Percentiles rank a stretch among this genome's conserved stretches.
phyloP scores from a whole-genome alignment of 2,329 filamentous ascomycete genomes.

The Pseudogymnoascus sp. region DNA sequence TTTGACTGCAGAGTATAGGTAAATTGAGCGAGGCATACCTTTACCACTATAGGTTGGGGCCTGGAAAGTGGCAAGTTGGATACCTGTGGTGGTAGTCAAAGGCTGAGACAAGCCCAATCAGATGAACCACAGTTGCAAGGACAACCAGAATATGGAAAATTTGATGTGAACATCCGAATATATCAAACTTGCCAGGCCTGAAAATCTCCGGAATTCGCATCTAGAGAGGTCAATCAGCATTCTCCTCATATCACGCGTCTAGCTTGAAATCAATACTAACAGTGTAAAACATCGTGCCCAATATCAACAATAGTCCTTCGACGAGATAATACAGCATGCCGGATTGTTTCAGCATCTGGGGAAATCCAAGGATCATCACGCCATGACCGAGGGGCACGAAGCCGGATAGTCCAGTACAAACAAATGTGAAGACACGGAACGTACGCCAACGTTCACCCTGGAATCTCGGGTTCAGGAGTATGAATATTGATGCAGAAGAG shows the following conservation, averaged over 20 bases:
- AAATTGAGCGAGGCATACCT: not conserved
- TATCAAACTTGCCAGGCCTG: conserved; percentile 20
- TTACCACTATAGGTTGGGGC: not conserved
- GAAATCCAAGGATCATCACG: conserved; percentile 17
- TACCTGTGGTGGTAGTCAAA: conserved; percentile 14
- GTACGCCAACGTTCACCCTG: conserved; percentile 16
- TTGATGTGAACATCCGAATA: conserved; percentile 20
- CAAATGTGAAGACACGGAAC: conserved; percentile 22
- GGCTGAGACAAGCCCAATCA: conserved; percentile 15
- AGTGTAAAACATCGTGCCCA: conserved; percentile 16
- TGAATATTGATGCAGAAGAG: conserved; percentile 28
- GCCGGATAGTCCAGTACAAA: conserved; percentile 21
- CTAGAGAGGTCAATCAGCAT: conserved; percentile 9
- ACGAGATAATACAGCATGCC: conserved; percentile 20
- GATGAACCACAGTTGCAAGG: conserved; percentile 14
- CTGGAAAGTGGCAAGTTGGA: not conserved
- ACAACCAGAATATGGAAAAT: conserved; percentile 23
- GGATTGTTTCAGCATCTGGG: conserved; percentile 14
- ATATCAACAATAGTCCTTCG: conserved; percentile 14
- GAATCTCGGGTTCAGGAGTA: conserved; percentile 23
- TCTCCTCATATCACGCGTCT: not conserved
- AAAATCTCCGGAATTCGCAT: conserved; percentile 18
- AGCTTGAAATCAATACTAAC: not conserved
- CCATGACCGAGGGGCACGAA: conserved; percentile 24
- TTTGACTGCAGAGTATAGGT: not conserved